These are phyloP conservation scores for Fusarium virguliforme DNA, from an alignment of 2,329 filamentous ascomycete species.

Conservation along the genomic window DNA sequence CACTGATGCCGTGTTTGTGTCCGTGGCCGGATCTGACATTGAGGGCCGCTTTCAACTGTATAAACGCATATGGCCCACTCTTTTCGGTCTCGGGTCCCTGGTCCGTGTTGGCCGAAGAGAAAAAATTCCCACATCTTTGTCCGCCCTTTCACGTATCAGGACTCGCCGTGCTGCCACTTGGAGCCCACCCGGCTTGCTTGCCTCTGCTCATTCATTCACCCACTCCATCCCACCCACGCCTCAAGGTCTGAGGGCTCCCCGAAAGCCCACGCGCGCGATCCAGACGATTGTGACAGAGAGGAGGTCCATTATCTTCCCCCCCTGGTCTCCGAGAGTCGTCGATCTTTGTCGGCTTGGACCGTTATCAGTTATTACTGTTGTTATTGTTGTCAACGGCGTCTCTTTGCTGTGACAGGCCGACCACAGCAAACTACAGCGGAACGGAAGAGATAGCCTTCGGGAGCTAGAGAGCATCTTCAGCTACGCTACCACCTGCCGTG, in stretches of 20 bases:
- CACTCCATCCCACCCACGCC: slow-evolving; percentile 25
- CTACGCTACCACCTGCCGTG: slow-evolving; percentile 16
- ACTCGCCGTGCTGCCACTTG: slow-evolving; percentile 3
- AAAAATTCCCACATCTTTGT: slow-evolving; percentile 20
- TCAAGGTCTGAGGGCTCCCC: slow-evolving; percentile 37
- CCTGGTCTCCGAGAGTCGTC: slow-evolving; percentile 44
- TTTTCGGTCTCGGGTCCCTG: slow-evolving; percentile 29
- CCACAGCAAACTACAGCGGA: slow-evolving; percentile 15
- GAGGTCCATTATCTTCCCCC: slow-evolving; percentile 29
- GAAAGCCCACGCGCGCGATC: slow-evolving; percentile 30
- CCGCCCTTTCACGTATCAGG: slow-evolving; percentile 23
- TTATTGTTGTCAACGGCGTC: slow-evolving; percentile 13
- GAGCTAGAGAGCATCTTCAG: slow-evolving; percentile 23
- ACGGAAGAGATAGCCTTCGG: slow-evolving; percentile 30
- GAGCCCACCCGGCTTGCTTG: slow-evolving; percentile 29
- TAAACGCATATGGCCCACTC: slow-evolving; percentile 33
- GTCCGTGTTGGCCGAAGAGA: slow-evolving; percentile 30
- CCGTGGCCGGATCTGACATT: slow-evolving; percentile 17
- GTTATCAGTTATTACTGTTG: background rate
- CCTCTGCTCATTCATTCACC: slow-evolving; percentile 16
- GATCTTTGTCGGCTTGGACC: slow-evolving; percentile 32
- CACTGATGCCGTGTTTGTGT: slow-evolving; percentile 16
- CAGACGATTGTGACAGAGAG: slow-evolving; percentile 34
- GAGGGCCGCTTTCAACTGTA: background rate
- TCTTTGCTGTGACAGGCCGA: slow-evolving; percentile 21